These are phyloP conservation scores for Aspergillus calidoustus DNA, from an alignment of 2,329 filamentous ascomycete species.

Conservation along the genomic window DNA sequence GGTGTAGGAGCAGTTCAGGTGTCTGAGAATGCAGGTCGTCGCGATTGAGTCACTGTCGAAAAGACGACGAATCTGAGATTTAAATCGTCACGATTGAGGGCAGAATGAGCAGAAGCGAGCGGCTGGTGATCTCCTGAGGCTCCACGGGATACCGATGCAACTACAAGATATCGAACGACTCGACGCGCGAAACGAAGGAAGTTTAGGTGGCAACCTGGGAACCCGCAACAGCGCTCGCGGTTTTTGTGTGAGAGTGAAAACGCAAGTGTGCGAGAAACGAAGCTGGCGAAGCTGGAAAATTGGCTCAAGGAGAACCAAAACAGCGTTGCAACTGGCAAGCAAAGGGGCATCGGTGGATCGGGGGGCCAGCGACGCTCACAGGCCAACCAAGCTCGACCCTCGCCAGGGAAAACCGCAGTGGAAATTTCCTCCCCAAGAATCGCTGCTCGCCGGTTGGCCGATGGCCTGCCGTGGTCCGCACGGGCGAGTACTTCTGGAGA, in stretches of 20 bases:
- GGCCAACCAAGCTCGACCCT: constrained; percentile 18
- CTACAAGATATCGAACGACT: background rate
- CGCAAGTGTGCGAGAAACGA: background rate
- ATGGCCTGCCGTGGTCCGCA: constrained; percentile 22
- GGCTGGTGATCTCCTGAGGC: constrained; percentile 13
- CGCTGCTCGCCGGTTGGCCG: background rate
- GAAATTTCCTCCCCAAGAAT: constrained; percentile 14
- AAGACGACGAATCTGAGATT: background rate
- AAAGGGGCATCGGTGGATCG: constrained; percentile 8
- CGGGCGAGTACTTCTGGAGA: constrained; percentile 16
- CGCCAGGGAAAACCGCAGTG: constrained; percentile 17
- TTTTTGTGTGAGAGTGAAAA: background rate
- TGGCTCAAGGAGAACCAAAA: constrained; percentile 16
- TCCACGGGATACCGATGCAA: background rate
- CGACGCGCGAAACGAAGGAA: background rate
- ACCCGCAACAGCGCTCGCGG: background rate
- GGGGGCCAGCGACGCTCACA: constrained; percentile 19
- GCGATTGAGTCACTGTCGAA: background rate
- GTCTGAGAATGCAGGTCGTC: background rate
- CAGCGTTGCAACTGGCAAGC: background rate
- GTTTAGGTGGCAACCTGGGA: background rate
- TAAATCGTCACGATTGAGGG: background rate
- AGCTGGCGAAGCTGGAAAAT: constrained; percentile 1
- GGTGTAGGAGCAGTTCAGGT: background rate
- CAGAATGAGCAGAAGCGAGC: constrained; percentile 1